Evolutionary conservation across 495 filamentous ascomycete genomes (phyloP).

Genomic region (Penicillium daleae): DNA sequence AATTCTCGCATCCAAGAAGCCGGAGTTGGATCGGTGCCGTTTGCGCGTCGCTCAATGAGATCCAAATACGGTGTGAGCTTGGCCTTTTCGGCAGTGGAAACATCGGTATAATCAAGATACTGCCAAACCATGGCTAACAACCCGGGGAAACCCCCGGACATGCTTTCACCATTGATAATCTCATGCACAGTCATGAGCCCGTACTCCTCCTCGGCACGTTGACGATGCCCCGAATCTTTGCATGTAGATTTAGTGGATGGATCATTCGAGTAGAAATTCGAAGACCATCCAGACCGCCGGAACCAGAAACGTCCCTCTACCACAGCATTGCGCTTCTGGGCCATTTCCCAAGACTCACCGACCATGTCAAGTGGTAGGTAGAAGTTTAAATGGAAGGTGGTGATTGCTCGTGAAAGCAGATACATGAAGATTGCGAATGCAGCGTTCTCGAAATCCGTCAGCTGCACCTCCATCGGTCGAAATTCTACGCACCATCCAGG

Average conservation of each 20-base stretch:
- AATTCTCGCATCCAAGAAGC: neutral
- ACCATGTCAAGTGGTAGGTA: conserved; percentile 76
- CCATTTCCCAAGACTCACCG: conserved; percentile 85
- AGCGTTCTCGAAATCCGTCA: conserved; percentile 92
- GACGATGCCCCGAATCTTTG: neutral
- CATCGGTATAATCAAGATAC: neutral
- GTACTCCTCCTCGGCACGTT: neutral
- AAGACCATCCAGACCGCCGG: conserved; percentile 40
- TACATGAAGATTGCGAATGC: conserved; percentile 88
- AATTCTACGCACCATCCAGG: conserved; percentile 94
- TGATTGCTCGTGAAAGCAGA: conserved; percentile 80
- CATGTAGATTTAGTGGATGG: neutral
- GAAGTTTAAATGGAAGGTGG: conserved; percentile 84
- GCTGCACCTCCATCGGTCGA: conserved; percentile 89
- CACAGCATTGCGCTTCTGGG: conserved; percentile 79
- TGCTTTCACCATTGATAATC: neutral
- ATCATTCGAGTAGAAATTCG: conserved; percentile 35
- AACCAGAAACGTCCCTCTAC: conserved; percentile 76
- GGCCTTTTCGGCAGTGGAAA: neutral
- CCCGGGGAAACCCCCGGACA: neutral
- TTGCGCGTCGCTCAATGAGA: neutral
- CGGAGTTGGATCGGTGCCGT: neutral
- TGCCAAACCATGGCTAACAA: neutral
- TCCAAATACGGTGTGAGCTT: neutral
- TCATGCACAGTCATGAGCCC: neutral